phyloP scores from a whole-genome alignment of 139 green algal genomes.

The Ettlia oleoabundans region DNA sequence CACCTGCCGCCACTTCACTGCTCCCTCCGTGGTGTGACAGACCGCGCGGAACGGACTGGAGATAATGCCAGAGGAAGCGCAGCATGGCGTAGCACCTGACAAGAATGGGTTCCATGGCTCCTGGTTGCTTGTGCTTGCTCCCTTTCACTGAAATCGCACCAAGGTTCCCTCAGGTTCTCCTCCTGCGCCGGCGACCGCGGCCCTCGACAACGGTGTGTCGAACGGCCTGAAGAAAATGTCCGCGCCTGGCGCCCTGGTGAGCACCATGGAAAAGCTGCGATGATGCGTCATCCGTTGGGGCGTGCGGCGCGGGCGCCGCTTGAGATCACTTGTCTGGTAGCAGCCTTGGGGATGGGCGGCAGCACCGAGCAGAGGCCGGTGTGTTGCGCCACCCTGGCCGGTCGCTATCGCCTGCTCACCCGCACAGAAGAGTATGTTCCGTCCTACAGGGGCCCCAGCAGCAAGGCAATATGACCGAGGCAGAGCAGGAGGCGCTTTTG shows the following conservation, averaged over 20 bases:
- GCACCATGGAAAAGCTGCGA: background rate
- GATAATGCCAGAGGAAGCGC: background rate
- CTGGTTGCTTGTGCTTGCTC: too few species aligned
- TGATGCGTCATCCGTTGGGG: background rate
- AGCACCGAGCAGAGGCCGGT: too few species aligned
- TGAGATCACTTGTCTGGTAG: background rate
- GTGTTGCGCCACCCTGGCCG: too few species aligned
- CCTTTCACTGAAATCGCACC: too few species aligned
- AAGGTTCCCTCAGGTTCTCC: too few species aligned
- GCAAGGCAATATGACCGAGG: constrained; percentile 37
- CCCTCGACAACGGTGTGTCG: background rate
- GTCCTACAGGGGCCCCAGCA: background rate
- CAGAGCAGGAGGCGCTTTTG: constrained; percentile 71
- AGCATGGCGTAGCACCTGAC: too few species aligned
- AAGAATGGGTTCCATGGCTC: too few species aligned
- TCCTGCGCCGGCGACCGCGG: too few species aligned
- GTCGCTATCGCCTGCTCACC: too few species aligned
- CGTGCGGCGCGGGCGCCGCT: background rate
- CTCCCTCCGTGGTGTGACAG: background rate
- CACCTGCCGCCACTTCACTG: too few species aligned
- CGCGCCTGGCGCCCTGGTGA: background rate
- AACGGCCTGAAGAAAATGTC: background rate
- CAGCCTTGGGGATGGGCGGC: too few species aligned
- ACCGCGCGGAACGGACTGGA: background rate
- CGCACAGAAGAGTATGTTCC: background rate